Base-by-base conservation (phyloP, 768 basidiomycete species). In the Tulasnella sp. region DNA sequence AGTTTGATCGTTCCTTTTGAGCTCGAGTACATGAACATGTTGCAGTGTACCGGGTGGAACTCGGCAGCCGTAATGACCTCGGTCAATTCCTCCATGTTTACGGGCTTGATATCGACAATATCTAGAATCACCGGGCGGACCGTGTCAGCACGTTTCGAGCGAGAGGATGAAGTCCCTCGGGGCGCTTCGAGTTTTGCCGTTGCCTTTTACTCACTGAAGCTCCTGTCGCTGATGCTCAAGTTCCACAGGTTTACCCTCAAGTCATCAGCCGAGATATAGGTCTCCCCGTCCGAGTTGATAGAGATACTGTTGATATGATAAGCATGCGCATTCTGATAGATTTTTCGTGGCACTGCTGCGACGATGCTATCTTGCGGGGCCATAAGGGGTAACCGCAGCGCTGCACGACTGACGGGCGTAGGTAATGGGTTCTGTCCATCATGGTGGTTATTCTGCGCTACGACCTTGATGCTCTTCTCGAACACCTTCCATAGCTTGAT, bases 401-500 rank as follows among this genome's bases (percentile, higher is more conserved):
- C 92, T 80, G 87, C 89, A 72, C 87, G 84, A 78, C 85, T 84
- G 28, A 88, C 88, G 42, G 93, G 94, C 82, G 92, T 89, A 37
- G 93, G 90, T 76, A 93, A 86, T 34, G 91, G 88, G 77, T 82
- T 82, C 69, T 91, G 92, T 83, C 93, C 91, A 46, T 94, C 94
- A 83, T 91, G 90, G 82, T 97, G 93, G 86, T 99, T 99, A 85
- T 96, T 98, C 89, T 99, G 96, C 28, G 97, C 93, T 54, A 99
- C 97, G 69, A 99, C 95, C 83, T 94, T 93, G 84, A 99, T 89
- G 54, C 94, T 93, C 88, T 98, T 98, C 88, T 99, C 98, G 82
- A 99, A 99, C n/a, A 99, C 97, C 86, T 99, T 99, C 98, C 98
- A 99, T 79, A 99, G 92, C 86, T 99, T 99, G 89, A 99, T 98